Conservation (phyloP, 441 rosid genomes). For the Pelargonium exstipulatum region DNA sequence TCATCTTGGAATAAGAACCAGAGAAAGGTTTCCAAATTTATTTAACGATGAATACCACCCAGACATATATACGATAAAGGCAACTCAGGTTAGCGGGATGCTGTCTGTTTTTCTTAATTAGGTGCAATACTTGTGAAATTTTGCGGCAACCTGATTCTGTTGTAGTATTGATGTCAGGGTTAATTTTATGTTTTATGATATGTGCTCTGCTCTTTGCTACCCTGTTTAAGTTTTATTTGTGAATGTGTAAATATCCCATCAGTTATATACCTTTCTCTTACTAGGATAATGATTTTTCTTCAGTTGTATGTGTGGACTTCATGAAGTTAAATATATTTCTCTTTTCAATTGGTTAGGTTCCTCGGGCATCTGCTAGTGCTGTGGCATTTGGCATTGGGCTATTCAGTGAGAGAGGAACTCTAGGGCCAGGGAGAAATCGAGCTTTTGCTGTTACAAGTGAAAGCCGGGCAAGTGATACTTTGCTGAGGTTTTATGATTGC, state of each 20-base stretch:
- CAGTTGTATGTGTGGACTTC: not conserved
- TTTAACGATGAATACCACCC: conserved; percentile 80
- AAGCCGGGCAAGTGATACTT: conserved; percentile 81
- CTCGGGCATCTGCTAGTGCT: conserved; percentile 94
- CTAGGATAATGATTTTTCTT: not conserved
- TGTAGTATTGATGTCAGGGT: not conserved
- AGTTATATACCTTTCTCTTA: not conserved
- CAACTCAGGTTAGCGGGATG: conserved; percentile 61
- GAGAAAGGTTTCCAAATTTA: conserved; percentile 62
- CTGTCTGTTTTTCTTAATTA: conserved; percentile 8
- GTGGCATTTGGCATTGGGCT: conserved; percentile 97
- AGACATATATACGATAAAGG: conserved; percentile 65
- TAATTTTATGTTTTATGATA: not conserved
- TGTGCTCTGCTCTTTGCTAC: not conserved
- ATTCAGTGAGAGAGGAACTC: conserved; percentile 64
- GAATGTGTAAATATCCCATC: not conserved
- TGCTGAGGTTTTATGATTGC: conserved; percentile 70
- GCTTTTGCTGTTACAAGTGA: conserved; percentile 87
- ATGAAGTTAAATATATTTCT: conserved; percentile 8
- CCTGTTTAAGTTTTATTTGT: not conserved
- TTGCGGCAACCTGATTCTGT: not conserved
- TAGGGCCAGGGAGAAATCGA: conserved; percentile 71
- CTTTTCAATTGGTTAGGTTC: conserved; percentile 46
- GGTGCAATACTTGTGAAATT: conserved; percentile 1
- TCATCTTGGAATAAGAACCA: conserved; percentile 64